Base-by-base conservation (phyloP, 306 rosid species). In the Vigna trinervia region DNA sequence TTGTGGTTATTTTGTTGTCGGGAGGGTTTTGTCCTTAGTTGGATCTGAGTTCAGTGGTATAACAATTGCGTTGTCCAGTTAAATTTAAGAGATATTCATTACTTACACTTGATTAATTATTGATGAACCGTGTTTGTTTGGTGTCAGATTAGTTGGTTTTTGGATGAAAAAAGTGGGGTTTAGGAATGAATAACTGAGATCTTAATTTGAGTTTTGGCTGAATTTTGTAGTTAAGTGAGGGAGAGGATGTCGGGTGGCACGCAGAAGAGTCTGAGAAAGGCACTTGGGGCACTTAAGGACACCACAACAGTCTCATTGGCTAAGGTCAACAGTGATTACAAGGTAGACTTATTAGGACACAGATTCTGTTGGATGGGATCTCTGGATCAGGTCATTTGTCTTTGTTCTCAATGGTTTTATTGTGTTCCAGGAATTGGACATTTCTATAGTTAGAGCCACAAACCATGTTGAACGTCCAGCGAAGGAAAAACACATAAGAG, bases 291-390 rank as follows among this genome's bases (percentile, higher is more conserved):
- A 47, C 90, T 96, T 53, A 96, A 96, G 90, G 99, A 96, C 39
- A 88, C 96, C 38, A 93, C 99, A 56, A 93, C 99, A 19, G 99
- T 96, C 45, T 96, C 99, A 0, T 92, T 96, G 88, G 99, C 99
- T 28, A 96, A 96, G 88, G 98, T 96, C 89, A 93, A 96, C 83
- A 96, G 98, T 77, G 99, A 86, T 90, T 96, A 93, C 86, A 96
- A 93, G 99, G 99, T 96, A 83, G 46, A 20, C 6, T 12, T 32
- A 12, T 57, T 70, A 74, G 32, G 51, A 38, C 36, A 20, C 59
- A 30, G 12, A 71, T 34, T 34, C 26, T 70, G 63, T 79, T 75
- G 54, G 64, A 20, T 62, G 45, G 69, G 46, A 51, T 73, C 61
- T 20, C 56, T 56, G 73, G 41, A 51, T 73, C 66, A n/a, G 23